phyloP scores from a whole-genome alignment of 2,329 filamentous ascomycete genomes.

The Hymenoscyphus repandus region DNA sequence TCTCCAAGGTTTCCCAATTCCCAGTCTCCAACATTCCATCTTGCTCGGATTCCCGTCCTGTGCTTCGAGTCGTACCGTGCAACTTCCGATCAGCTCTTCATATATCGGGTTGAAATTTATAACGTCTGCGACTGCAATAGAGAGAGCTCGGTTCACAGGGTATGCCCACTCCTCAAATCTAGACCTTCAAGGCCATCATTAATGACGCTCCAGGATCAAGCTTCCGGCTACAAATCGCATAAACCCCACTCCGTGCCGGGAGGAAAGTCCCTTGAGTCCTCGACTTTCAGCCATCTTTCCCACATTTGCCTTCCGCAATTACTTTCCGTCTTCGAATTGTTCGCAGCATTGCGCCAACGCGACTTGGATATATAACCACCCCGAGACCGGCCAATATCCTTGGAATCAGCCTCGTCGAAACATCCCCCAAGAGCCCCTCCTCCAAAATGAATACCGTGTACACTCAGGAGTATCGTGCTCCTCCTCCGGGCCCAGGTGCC shows the following conservation, averaged over 20 bases:
- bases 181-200: neutral
- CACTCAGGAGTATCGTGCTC: slow-evolving; percentile 17
- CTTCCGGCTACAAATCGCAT: slow-evolving; percentile 1
- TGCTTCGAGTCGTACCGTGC: too few relatives aligned
- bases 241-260: neutral
- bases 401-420: too few relatives aligned
- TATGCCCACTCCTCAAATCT: neutral
- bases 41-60: too few relatives aligned
- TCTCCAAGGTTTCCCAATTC: too few relatives aligned
- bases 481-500: slow-evolving; percentile 16
- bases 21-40: neutral
- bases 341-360: too few relatives aligned
- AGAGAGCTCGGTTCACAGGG: too few relatives aligned
- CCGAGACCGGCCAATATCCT: too few relatives aligned
- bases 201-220: slow-evolving; percentile 2
- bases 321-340: neutral
- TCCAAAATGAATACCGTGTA: slow-evolving; percentile 23
- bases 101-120: too few relatives aligned
- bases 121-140: too few relatives aligned
- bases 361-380: too few relatives aligned
- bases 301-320: neutral
- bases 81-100: too few relatives aligned
- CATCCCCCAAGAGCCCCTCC: neutral
- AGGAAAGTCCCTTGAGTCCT: neutral
- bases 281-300: neutral